Evolutionary conservation across 495 filamentous ascomycete genomes (phyloP).

Genomic region (Hyaloscypha bicolor): DNA sequence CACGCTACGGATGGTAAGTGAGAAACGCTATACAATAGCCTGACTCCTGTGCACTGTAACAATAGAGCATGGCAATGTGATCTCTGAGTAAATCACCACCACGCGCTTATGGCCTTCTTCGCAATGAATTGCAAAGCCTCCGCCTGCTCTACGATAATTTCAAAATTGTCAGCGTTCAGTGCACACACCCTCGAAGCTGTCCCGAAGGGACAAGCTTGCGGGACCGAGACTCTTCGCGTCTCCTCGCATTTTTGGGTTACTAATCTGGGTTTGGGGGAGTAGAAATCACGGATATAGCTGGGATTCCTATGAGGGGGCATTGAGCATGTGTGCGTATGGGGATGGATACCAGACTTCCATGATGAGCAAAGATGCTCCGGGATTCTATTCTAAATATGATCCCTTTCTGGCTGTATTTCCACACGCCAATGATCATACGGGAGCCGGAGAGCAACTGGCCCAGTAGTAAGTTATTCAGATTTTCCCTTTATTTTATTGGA

Average conservation of each 20-base stretch:
- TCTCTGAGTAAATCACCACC: neutral
- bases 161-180: neutral
- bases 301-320: neutral
- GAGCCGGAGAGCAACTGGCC: neutral
- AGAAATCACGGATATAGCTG: neutral
- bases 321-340: neutral
- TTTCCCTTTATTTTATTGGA: neutral
- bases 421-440: neutral
- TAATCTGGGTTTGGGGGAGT: neutral
- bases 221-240: neutral
- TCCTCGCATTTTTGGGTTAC: neutral
- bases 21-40: neutral
- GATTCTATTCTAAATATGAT: neutral
- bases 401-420: neutral
- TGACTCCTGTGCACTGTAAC: neutral
- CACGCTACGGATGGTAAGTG: neutral
- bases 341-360: neutral
- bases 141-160: neutral
- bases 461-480: neutral
- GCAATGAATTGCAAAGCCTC: slow-evolving; percentile 1
- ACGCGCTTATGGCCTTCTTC: neutral
- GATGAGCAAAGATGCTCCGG: neutral
- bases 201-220: neutral
- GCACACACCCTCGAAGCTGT: neutral
- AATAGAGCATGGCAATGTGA: neutral